Percentiles rank a stretch among this genome's conserved stretches.
Conservation (phyloP, 208 protist species). For the Acanthamoeba castellanii region DNA sequence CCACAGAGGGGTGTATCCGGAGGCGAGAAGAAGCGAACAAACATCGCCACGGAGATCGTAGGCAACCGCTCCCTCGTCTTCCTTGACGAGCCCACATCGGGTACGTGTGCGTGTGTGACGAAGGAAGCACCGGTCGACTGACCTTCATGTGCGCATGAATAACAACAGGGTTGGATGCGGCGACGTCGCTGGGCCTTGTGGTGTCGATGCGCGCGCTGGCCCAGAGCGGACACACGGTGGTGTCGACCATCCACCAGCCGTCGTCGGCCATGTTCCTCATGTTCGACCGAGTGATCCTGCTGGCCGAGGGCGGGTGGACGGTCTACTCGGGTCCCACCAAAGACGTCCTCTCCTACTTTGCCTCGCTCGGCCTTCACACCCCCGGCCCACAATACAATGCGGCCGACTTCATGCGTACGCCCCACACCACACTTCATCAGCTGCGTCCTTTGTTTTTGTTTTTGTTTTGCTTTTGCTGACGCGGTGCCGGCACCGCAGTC, state of each 20-base stretch:
- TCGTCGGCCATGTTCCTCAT: constrained; percentile 88
- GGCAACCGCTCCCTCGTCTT: constrained; percentile 79
- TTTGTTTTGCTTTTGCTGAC: no score
- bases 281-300: constrained; percentile 79
- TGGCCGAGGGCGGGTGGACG: constrained; percentile 57
- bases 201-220: constrained; percentile 90
- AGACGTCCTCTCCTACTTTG: constrained; percentile 63
- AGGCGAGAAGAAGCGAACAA: constrained; percentile 84
- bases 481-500: not conserved
- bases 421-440: no score
- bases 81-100: constrained; percentile 81
- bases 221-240: constrained; percentile 88
- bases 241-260: constrained; percentile 96
- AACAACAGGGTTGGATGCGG: constrained; percentile 89
- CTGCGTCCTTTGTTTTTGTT: no score
- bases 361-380: constrained; percentile 20
- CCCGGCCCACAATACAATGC: constrained; percentile 74
- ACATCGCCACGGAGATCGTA: constrained; percentile 84
- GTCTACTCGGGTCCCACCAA: not conserved
- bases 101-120: not conserved
- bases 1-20: constrained; percentile 68
- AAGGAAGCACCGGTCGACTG: not conserved
- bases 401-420: constrained; percentile 73
- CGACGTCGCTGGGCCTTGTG: constrained; percentile 92
- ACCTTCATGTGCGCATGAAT: no score